Base-by-base conservation (phyloP, 177 flowering plant species). In the Vitis hybrid region DNA sequence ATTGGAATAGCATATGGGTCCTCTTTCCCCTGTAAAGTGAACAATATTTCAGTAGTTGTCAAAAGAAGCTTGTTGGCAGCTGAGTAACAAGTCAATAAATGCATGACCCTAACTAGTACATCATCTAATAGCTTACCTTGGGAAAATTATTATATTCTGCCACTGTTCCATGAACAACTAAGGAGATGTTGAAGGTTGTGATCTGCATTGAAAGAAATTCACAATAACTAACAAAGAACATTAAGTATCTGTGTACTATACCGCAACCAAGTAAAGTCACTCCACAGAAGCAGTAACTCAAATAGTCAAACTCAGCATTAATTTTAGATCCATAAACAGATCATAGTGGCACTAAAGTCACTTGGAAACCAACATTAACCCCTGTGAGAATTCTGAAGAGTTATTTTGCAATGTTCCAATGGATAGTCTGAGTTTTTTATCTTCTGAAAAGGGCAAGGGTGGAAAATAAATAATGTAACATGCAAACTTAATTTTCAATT, bases 131-230 rank as follows among this genome's bases (percentile, higher is more conserved):
- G 9, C 65, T 85, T 83, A 91, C 96, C 97, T 85, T 80, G 76
- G 77, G 86, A 76, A 80, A 88, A 77, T 91, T 93, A 72, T 78
- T 75, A 64, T 85, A 83, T 78, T 95, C 99, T 9, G 99, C 97
- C 14, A 93, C 89, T 14, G 98, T 88, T 71, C 99, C 99, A 75
- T 89, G 96, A 22, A 95, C 99, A 73, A 95, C 98, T 63, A 90
- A 71, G 22, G 98, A 95, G 71, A 95, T 90, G 83, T 95, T 86
- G 65, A 95, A 95, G 31, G 99, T 95, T 66, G 95, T 89, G n/a
- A 93, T 86, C 99, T 95, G 92, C 80, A 83, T 15, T 15, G 51
- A 58, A 71, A 61, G 47, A 70, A 15, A 47, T 14, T 18, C 33
- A 51, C 6, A 10, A 14, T 47, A n/a, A 66, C 15, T 59, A 71